Percentiles rank a stretch among this genome's conserved stretches.
Evolutionary conservation across 768 basidiomycete species (phyloP).

Genomic region (Trametes punicea): DNA sequence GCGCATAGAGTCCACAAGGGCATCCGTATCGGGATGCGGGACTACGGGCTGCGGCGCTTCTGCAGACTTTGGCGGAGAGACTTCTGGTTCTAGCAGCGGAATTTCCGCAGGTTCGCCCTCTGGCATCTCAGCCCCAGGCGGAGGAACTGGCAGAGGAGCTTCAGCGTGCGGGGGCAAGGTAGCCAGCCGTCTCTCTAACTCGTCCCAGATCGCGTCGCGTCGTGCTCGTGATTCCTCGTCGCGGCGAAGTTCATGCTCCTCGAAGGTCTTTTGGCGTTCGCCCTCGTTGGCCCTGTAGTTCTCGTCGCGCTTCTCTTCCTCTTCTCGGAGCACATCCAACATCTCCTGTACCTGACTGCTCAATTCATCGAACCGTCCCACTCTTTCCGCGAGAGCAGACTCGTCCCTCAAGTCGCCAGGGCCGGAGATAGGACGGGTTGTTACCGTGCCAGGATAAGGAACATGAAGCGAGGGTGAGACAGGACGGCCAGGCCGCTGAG

Average conservation of each 20-base stretch:
- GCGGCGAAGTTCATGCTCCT: constrained; percentile 55
- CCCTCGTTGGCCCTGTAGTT: constrained; percentile 67
- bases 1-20: constrained; percentile 37
- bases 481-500: too few relatives aligned
- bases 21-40: constrained; percentile 28
- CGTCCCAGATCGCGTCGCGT: constrained; percentile 40
- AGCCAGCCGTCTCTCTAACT: constrained; percentile 25
- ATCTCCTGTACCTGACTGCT: constrained; percentile 49
- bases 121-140: constrained; percentile 4
- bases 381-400: constrained; percentile 44
- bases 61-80: neutral
- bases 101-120: neutral
- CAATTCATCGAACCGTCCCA: constrained; percentile 55
- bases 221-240: constrained; percentile 52
- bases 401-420: constrained; percentile 36
- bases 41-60: neutral
- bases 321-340: constrained; percentile 48
- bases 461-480: neutral
- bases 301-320: constrained; percentile 60
- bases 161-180: constrained; percentile 12
- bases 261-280: constrained; percentile 57
- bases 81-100: neutral
- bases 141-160: constrained; percentile 20
- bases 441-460: neutral
- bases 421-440: constrained; percentile 14